Base-by-base conservation (phyloP, 106 monocot species). In the Dioscorea alata region DNA sequence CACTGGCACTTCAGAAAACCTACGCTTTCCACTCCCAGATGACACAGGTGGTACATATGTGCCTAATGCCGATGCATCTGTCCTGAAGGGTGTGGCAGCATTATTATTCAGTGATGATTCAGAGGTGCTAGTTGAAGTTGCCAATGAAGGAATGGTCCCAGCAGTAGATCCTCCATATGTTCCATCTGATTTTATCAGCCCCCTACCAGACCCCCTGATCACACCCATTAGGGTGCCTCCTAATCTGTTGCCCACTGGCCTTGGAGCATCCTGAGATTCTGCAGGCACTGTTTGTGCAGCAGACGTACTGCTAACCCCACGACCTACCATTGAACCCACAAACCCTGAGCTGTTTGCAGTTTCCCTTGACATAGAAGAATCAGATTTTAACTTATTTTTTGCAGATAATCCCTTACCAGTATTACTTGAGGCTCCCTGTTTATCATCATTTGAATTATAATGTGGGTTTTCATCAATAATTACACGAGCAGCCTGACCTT, bases 1-100 rank as follows among this genome's bases (percentile, higher is more conserved):
- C 18, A 76, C 69, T 50, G 99, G 93, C 61, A 73, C 78, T 69
- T 99, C 99, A 42, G 93, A 93, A 75, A 99, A 99, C 66, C 93
- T 83, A 5, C 99, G 84, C 73, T 83, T 99, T 8, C 90, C 99
- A 49, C 81, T 82, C 53, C 81, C 81, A 50, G 66, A 35, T 71
- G 73, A 23, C 13, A 63, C 54, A 23, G 88, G 65, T 53, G 82
- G 54, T 60, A 69, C 65, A 74, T 86, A 88, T 21, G 91, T 82
- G 28, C 82, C 91, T n/a, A 92, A 66, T 62, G 97, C 86, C 53
- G 99, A 90, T 35, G 65, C 75, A 79, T 90, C 85, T 33, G 99
- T 93, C 81, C 78, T 99, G 69, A 93, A 99, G 22, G 87, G 83
- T 32, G 86, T 67, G 57, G 58, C 53, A 74, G 57, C 62, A 21